Evolutionary conservation across 148 eudicot species (phyloP).

Genomic region (Rhododendron ovatum): DNA sequence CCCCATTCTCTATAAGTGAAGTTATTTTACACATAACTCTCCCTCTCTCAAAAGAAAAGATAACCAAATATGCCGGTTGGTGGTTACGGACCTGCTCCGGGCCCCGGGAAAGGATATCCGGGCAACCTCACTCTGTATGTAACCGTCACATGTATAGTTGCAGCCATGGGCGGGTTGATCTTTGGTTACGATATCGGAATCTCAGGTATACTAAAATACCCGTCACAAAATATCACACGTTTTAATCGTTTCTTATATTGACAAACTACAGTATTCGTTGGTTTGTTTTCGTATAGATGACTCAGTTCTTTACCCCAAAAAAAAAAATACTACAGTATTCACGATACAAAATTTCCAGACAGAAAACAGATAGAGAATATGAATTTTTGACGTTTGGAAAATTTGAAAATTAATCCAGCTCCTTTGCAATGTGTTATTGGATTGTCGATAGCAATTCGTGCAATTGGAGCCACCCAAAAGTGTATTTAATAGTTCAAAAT

Average conservation of each 20-base stretch:
- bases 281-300: too few relatives aligned
- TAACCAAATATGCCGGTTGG: constrained; percentile 39
- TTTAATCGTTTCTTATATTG: not conserved
- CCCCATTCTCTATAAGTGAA: not conserved
- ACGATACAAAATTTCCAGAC: not conserved
- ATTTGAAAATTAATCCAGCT: not conserved
- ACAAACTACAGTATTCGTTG: too few relatives aligned
- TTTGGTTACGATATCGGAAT: constrained; percentile 49
- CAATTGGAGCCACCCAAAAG: not conserved
- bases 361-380: not conserved
- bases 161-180: constrained; percentile 34
- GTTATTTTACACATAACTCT: not conserved
- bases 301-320: too few relatives aligned
- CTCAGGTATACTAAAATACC: constrained; percentile 8
- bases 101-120: constrained; percentile 9
- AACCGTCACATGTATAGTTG: constrained; percentile 23
- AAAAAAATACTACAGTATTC: not conserved
- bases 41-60: not conserved
- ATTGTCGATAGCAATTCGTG: not conserved
- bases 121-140: constrained; percentile 23
- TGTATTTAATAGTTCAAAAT: too few relatives aligned
- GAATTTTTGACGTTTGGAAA: not conserved
- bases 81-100: constrained; percentile 23
- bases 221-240: not conserved
- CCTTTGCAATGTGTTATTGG: not conserved